Conservation (phyloP, 2,329 filamentous ascomycete genomes). For the Monosporascus sp. region DNA sequence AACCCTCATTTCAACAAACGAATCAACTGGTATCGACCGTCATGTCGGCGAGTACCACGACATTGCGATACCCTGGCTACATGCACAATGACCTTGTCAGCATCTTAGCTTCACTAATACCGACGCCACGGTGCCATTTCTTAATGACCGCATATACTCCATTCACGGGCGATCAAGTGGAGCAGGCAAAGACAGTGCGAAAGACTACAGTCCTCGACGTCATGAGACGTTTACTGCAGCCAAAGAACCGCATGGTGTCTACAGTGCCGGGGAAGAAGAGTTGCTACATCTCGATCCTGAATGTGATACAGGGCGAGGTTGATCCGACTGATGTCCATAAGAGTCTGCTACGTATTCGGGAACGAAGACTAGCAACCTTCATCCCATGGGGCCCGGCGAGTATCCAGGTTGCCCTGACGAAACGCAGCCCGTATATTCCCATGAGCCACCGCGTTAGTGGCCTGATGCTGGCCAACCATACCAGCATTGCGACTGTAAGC, state of each 20-base stretch:
- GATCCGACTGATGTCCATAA: conserved; percentile 99
- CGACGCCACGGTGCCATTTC: conserved; percentile 95
- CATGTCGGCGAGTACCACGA: conserved; percentile 97
- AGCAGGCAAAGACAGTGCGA: conserved; percentile 93
- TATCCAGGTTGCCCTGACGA: conserved; percentile 94
- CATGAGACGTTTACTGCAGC: conserved; percentile 90
- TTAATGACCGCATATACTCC: conserved; percentile 98
- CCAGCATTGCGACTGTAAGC: conserved; percentile 80
- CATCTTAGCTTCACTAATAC: conserved; percentile 92
- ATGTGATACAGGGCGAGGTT: conserved; percentile 98
- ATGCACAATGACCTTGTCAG: conserved; percentile 99
- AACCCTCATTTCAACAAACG: conserved; percentile 93
- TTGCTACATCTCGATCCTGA: conserved; percentile 98
- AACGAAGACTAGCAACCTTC: conserved; percentile 88
- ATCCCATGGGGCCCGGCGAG: conserved; percentile 98
- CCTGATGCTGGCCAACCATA: conserved; percentile 97
- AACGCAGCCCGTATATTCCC: conserved; percentile 91
- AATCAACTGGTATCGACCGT: conserved; percentile 97
- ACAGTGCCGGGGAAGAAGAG: conserved; percentile 93
- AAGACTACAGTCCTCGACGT: conserved; percentile 98
- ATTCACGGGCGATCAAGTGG: conserved; percentile 92
- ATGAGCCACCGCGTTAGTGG: conserved; percentile 93
- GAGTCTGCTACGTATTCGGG: conserved; percentile 89
- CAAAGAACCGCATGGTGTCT: conserved; percentile 99
- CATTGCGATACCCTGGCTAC: conserved; percentile 92